Base-by-base conservation (phyloP, 169 alveolate species). In the Plasmodium coatneyi region DNA sequence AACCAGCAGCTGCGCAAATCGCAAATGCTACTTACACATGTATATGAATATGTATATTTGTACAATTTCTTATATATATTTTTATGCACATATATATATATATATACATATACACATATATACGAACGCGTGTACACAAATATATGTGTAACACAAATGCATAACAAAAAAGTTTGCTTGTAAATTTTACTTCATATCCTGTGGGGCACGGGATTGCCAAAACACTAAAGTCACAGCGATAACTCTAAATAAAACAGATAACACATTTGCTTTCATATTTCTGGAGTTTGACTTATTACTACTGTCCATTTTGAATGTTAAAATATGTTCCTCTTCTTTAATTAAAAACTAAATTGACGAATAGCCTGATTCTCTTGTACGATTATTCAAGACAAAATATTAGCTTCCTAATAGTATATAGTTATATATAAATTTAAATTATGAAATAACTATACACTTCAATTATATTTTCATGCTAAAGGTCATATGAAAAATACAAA, bases 101-200 rank as follows among this genome's bases (percentile, higher is more conserved):
- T 10, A 76, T 6, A 36, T n/a, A 9, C 7, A 34, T 25, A 39
- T 14, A 25, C 10, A 4, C 34, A 32, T 2, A 56, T 56, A 56
- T n/a, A 22, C 72, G 30, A 2, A 56, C 0, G 22, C 22, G 22
- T 22, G 30, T 56, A 7, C 10, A 56, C 72, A 56, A 5, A 56
- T 19, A n/a, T 56, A 56, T 3, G 22, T 4, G 32, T n/a, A 9
- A 56, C 72, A n/a, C 30, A 56, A 56, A 56, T 56, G 30, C 30
- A 56, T 22, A 56, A 56, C 39, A 32, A 32, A 56, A 16, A 56
- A 56, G 22, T 22, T 56, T 2, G 72, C 72, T 30, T 6, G 19
- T 76, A 36, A 76, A 32, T n/a, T 19, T 76, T 76, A 76, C 83
- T 9, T 76, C 83, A 76, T 32, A 76, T 76, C 34, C 9, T 25